A percentile compares a stretch with the other conserved stretches of the same genome.
Conservation (phyloP, 2,329 filamentous ascomycete species). For the Colletotrichum somersetense region DNA sequence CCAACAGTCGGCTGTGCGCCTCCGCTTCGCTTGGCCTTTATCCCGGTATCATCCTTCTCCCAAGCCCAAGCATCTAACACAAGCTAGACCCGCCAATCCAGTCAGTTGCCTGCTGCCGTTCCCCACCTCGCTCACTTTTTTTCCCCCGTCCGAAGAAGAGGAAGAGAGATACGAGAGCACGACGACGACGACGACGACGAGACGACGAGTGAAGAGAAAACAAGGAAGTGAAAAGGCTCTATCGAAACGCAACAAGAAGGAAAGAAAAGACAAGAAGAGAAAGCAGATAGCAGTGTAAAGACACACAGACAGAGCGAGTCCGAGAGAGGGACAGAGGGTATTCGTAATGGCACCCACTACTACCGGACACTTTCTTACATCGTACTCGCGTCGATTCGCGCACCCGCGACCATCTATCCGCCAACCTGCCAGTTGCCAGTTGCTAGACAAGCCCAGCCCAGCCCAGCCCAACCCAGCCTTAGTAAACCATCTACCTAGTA, state of each 20-base stretch:
- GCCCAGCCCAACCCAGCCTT: no score
- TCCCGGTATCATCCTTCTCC: slow-evolving; percentile 42
- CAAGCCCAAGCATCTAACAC: slow-evolving; percentile 41
- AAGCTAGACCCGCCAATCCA: slow-evolving; percentile 41
- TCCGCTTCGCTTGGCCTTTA: slow-evolving; percentile 42
- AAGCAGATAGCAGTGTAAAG: neutral
- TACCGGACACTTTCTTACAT: neutral
- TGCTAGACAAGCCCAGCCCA: slow-evolving; percentile 17
- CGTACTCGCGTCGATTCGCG: slow-evolving; percentile 4
- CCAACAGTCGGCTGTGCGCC: slow-evolving; percentile 42
- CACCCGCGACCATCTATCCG: slow-evolving; percentile 16
- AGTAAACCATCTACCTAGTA: no score
- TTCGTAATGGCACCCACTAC: neutral
- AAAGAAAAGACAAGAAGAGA: neutral
- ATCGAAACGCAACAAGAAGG: neutral
- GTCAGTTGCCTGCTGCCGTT: slow-evolving; percentile 25
- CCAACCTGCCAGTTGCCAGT: slow-evolving; percentile 25
- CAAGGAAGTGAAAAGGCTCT: neutral
- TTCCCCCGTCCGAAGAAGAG: slow-evolving; percentile 22
- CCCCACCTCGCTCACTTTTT: slow-evolving; percentile 25
- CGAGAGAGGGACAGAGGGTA: neutral
- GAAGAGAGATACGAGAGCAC: neutral
- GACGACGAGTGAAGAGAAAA: neutral
- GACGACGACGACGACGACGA: neutral
- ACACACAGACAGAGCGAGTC: neutral